phyloP scores from a whole-genome alignment of 2,329 filamentous ascomycete genomes.

The Aspergillus pseudotamarii region DNA sequence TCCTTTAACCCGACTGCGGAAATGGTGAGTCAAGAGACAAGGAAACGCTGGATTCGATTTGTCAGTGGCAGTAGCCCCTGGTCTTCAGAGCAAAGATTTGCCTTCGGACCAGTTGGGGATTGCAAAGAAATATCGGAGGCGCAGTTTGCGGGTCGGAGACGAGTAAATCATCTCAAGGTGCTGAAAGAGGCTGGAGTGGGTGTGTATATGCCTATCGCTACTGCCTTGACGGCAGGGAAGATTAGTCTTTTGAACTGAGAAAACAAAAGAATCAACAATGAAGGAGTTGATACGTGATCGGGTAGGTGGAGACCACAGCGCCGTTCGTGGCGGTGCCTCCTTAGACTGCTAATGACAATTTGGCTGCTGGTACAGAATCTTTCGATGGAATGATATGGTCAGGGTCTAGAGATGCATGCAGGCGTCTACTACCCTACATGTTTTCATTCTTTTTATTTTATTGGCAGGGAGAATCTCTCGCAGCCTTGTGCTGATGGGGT shows the following conservation, averaged over 20 bases:
- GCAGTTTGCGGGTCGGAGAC: constrained; percentile 38
- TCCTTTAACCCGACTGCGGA: constrained; percentile 38
- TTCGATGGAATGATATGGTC: background rate
- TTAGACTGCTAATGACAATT: background rate
- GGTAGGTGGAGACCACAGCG: background rate
- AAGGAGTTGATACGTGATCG: background rate
- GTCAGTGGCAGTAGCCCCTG: constrained; percentile 42
- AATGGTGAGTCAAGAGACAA: constrained; percentile 39
- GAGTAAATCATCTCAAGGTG: constrained; percentile 33
- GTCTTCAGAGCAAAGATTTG: constrained; percentile 34
- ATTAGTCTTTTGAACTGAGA: constrained; percentile 46
- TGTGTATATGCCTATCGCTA: constrained; percentile 35
- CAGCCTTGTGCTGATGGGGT: background rate
- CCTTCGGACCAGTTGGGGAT: constrained; percentile 45
- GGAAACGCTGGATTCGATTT: constrained; percentile 46
- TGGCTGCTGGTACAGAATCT: background rate
- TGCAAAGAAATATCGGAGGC: constrained; percentile 34
- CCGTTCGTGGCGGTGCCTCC: background rate
- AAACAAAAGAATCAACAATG: background rate
- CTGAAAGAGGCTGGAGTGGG: constrained; percentile 33
- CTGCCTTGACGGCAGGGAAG: constrained; percentile 41
- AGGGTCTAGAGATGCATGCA: background rate
- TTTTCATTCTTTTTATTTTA: background rate
- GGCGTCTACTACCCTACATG: too few species aligned
- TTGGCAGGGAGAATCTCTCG: background rate